Evolutionary conservation across 2,329 filamentous ascomycete genomes (phyloP).

Genomic region (Penicillium vulpinum): DNA sequence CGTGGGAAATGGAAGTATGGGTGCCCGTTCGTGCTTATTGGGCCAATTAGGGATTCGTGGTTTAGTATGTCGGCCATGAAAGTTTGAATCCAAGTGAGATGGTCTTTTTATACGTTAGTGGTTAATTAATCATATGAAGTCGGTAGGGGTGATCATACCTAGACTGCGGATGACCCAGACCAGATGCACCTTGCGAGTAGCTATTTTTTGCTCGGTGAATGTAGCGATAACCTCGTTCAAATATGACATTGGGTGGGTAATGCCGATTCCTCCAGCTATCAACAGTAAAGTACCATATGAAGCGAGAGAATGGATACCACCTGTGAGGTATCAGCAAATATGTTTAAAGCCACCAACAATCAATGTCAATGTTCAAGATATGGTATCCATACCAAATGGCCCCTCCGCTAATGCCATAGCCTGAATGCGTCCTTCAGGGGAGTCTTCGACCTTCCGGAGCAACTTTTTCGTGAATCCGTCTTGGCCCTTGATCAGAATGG

Average conservation of each 20-base stretch:
- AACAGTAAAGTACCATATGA: slow-evolving; percentile 38
- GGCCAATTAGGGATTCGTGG: slow-evolving; percentile 27
- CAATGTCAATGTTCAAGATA: background rate
- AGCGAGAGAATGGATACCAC: slow-evolving; percentile 31
- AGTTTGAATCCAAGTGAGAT: slow-evolving; percentile 37
- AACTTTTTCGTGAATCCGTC: slow-evolving; percentile 38
- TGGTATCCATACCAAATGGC: slow-evolving; percentile 32
- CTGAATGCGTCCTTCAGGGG: slow-evolving; percentile 26
- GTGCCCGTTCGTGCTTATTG: slow-evolving; percentile 22
- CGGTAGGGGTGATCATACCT: slow-evolving; percentile 19
- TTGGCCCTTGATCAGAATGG: slow-evolving; percentile 35
- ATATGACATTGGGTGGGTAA: slow-evolving; percentile 39
- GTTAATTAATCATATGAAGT: background rate
- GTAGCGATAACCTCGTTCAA: slow-evolving; percentile 32
- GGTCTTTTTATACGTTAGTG: slow-evolving; percentile 24
- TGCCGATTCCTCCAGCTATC: slow-evolving; percentile 41
- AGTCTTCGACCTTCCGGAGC: slow-evolving; percentile 28
- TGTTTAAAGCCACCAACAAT: background rate
- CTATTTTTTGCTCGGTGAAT: slow-evolving; percentile 24
- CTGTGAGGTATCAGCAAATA: slow-evolving; percentile 16
- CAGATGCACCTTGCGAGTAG: slow-evolving; percentile 31
- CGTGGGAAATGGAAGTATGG: slow-evolving; percentile 28
- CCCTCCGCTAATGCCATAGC: slow-evolving; percentile 36
- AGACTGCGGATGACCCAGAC: slow-evolving; percentile 37
- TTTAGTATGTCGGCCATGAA: slow-evolving; percentile 35